phyloP scores from a whole-genome alignment of 2,329 filamentous ascomycete genomes.

The Diaporthe destruens region DNA sequence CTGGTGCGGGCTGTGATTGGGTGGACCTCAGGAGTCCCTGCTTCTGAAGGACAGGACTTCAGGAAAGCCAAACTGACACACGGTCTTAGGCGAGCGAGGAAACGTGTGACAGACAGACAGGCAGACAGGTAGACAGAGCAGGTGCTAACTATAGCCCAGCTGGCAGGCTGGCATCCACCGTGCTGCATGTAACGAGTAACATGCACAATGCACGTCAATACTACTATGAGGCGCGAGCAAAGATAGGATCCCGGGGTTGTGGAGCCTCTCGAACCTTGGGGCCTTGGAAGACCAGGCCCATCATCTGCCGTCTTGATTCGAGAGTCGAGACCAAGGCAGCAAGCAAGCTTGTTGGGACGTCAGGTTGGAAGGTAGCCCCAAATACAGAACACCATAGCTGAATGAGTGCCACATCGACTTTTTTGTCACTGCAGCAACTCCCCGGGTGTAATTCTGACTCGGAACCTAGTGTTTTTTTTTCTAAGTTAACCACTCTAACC shows the following conservation, averaged over 20 bases:
- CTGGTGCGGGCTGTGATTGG: not conserved
- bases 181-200: constrained; percentile 16
- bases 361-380: constrained; percentile 22
- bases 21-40: not conserved
- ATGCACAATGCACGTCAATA: constrained; percentile 30
- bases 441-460: too few relatives aligned
- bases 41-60: not conserved
- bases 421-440: too few relatives aligned
- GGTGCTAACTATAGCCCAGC: not conserved
- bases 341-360: too few relatives aligned
- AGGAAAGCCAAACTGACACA: not conserved
- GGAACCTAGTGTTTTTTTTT: too few relatives aligned
- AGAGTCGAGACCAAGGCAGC: too few relatives aligned
- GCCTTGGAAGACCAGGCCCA: constrained; percentile 1
- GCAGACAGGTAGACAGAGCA: not conserved
- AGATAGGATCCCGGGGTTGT: not conserved
- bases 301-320: constrained; percentile 12
- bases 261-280: constrained; percentile 21
- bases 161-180: constrained; percentile 10
- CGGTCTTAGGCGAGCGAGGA: not conserved
- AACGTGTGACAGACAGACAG: not conserved
- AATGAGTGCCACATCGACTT: too few relatives aligned
- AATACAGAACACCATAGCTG: too few relatives aligned
- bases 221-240: constrained; percentile 1
- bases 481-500: too few relatives aligned